A percentile compares a stretch with the other conserved stretches of the same genome.
These are phyloP conservation scores for Didymella exigua DNA, from an alignment of 2,329 filamentous ascomycete genomes.

Conservation along the genomic window DNA sequence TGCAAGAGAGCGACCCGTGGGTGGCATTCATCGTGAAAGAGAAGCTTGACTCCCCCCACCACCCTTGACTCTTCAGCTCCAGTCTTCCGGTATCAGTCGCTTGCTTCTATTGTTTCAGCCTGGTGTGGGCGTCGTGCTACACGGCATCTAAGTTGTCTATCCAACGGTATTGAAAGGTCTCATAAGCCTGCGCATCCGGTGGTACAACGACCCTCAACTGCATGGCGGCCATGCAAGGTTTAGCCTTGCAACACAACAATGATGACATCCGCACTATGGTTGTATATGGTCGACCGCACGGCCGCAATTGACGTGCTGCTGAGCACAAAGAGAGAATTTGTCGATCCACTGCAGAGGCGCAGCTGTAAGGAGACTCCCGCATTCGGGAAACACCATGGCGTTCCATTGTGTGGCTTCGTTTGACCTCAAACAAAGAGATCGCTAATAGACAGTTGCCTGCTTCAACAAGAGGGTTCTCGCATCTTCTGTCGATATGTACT, in stretches of 20 bases:
- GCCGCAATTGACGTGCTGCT: conserved; percentile 2
- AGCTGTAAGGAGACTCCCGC: conserved; percentile 19
- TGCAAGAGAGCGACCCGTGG: background rate
- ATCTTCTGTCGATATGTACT: background rate
- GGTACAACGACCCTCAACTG: conserved; percentile 15
- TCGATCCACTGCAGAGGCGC: conserved; percentile 14
- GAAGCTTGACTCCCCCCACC: background rate
- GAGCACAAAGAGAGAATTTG: conserved; percentile 27
- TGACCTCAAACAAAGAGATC: conserved; percentile 28
- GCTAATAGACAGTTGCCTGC: background rate
- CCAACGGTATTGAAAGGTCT: conserved; percentile 10
- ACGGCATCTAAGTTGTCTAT: conserved; percentile 14
- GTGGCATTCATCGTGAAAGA: background rate
- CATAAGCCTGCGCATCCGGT: conserved; percentile 3
- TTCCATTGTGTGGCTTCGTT: conserved; percentile 30
- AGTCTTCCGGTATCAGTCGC: background rate
- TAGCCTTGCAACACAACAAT: conserved; percentile 12
- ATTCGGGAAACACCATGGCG: conserved; percentile 26
- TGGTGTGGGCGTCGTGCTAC: background rate
- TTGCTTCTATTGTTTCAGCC: conserved; percentile 10
- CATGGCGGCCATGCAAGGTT: conserved; percentile 18
- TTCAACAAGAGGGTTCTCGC: background rate
- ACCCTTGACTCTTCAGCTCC: background rate
- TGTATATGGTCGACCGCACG: conserved; percentile 4
- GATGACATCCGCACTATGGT: conserved; percentile 2